Evolutionary conservation across 192 early-diverging fungal genomes (phyloP), one percentile per base, ranked within the genome.

Genomic region (Umbelopsis isabellina): DNA sequence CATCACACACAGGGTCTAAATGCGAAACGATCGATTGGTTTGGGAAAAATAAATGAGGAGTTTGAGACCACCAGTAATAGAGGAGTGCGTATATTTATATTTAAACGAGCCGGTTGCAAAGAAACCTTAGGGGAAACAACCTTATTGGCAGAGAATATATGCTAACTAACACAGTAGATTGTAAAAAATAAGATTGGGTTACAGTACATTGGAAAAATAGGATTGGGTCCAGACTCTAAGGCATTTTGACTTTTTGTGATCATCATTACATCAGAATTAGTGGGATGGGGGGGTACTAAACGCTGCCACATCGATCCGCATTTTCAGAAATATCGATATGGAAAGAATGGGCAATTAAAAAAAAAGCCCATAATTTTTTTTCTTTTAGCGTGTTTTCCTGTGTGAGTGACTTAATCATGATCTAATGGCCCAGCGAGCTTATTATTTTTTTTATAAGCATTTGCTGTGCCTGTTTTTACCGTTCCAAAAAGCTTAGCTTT

Each of bases 211-310:
- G 37, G 6, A 41, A 41, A 41, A 41, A 9, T 9, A 41, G 37
- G 12, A 21, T 49, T 61, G 55, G 55, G 55, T 61, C 55, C 30
- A 35, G 55, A 61, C 55, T 61, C 55, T 61, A 61, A 35, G 25
- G 25, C 27, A 35, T 61, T 61, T 61, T 61, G 55, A 61, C 55
- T 61, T 61, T 61, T 61, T 49, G 30, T 61, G 55, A 61, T 61
- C 55, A 61, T 61, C 55, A 61, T 61, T 25, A 61, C 55, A 61
- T 61, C 55, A 61, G 27, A 58, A 21, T 51, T 23, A 21, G 4
- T 12, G 25, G 25, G 25, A 23, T 52, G 23, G 55, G 55, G 9
- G 37, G 37, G 37, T 6, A 37, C 35, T 37, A 5, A 41, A 41
- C 6, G 37, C 37, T 10, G 37, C 6, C 1, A 41, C 37, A 41